These are phyloP conservation scores for Saprolegnia diclina DNA, from an alignment of 352 stramenopile genomes.

Conservation along the genomic window DNA sequence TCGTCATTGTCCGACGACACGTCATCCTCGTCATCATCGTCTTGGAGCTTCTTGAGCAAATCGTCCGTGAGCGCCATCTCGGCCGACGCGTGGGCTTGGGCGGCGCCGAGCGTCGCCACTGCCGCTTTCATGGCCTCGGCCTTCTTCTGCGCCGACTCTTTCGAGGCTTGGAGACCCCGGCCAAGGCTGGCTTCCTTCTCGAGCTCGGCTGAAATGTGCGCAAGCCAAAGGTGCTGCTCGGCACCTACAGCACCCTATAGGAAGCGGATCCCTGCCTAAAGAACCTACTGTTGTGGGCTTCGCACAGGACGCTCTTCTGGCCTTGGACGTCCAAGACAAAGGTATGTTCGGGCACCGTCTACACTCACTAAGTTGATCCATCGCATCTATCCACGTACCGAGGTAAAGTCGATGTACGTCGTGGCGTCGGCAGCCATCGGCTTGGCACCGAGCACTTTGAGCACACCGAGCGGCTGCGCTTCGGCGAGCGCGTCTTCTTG, in stretches of 20 bases:
- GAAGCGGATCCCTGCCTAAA: too few relatives aligned
- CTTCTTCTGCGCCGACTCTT: conserved; percentile 31
- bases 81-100: conserved; percentile 46
- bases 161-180: neutral
- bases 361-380: neutral
- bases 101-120: conserved; percentile 41
- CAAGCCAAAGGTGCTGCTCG: conserved; percentile 21
- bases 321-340: conserved; percentile 9
- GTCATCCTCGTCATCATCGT: neutral
- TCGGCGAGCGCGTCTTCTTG: conserved; percentile 47
- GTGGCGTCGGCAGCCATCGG: conserved; percentile 17
- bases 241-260: too few relatives aligned
- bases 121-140: conserved; percentile 43
- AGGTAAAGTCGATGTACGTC: neutral
- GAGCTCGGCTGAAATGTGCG: conserved; percentile 5
- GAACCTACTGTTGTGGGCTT: conserved; percentile 19
- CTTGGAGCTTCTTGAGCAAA: conserved; percentile 24
- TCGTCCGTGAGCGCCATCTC: conserved; percentile 27
- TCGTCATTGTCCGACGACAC: conserved; percentile 29
- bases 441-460: conserved; percentile 41
- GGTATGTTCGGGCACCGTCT: conserved; percentile 22
- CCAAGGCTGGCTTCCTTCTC: conserved; percentile 6
- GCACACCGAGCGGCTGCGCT: conserved; percentile 41
- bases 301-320: conserved; percentile 8
- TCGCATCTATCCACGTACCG: neutral